Evolutionary conservation across 495 filamentous ascomycete species (phyloP), one percentile per base, ranked within the genome.

Genomic region (Saxispiralis lemnorum): DNA sequence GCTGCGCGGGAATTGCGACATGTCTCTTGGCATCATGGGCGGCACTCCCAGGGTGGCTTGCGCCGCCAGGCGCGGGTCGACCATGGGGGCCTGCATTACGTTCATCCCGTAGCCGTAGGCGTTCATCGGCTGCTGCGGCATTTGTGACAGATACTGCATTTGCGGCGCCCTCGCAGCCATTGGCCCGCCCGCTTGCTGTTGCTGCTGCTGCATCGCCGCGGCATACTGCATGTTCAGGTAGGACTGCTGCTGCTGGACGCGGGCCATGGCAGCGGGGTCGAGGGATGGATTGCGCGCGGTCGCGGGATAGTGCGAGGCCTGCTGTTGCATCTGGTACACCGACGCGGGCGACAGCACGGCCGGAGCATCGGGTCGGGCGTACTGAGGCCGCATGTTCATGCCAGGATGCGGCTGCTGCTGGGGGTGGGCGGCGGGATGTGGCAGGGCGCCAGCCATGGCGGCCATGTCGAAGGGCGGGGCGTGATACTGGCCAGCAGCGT

Each of bases 1-100:
- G 2, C 44, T 39, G 5, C 48, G 43, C 18, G 28, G 31, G 21
- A 15, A 48, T 39, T 48, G 31, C 14, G 16, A 18, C 11, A 18
- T n/a, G 13, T 34, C 40, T 12, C 14, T 15, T 10, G 28, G 20
- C 12, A 43, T 33, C 7, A 12, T 28, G 2, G 24, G 40, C 19
- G 15, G 7, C 40, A 43, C 19, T 4, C 40, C 40, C 9, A 16
- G 19, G 30, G 28, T 9, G 7, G n/a, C 21, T 4, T 16, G 40
- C 4, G 28, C 4, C 6, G 15, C 16, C 4, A 34, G n/a, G n/a
- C 40, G 28, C 14, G 40, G 40, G 28, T 43, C 40, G n/a, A 34
- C 7, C 7, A 17, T n/a, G 2, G 18, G 13, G 2, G 20, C 14
- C 7, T 14, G 30, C 14, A 19, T 6, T 9, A 20, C 18, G 9